A percentile compares a stretch with the other conserved stretches of the same genome.
Conservation (phyloP, 257 asterid species). For the Fraxinus quadrangulata region DNA sequence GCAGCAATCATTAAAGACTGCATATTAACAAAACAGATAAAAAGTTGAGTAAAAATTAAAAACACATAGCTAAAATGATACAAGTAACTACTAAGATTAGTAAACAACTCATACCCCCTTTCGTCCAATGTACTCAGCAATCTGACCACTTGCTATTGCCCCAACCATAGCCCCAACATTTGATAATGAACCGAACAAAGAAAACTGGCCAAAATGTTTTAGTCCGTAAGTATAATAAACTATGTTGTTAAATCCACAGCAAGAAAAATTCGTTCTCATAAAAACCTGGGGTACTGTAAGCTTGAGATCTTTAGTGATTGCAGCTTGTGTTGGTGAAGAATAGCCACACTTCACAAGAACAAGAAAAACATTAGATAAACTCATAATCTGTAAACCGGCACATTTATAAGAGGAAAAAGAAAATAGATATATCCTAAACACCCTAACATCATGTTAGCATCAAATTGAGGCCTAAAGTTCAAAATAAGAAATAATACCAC, state of each 20-base stretch:
- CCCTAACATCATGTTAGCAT: background rate
- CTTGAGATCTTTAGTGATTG: slow-evolving; percentile 57
- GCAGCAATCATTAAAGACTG: slow-evolving; percentile 62
- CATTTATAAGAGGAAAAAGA: background rate
- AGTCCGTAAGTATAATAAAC: slow-evolving; percentile 5
- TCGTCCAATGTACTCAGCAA: slow-evolving; percentile 85
- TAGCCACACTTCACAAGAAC: slow-evolving; percentile 53
- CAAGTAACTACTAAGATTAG: slow-evolving; percentile 11
- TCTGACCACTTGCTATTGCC: slow-evolving; percentile 96
- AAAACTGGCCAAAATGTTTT: slow-evolving; percentile 58
- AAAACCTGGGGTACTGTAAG: slow-evolving; percentile 77
- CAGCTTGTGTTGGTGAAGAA: slow-evolving; percentile 79
- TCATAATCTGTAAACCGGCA: background rate
- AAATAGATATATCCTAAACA: background rate
- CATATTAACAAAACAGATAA: slow-evolving; percentile 17
- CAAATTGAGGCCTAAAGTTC: background rate
- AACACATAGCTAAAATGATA: background rate
- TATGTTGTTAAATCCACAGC: background rate
- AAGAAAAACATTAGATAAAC: slow-evolving; percentile 14
- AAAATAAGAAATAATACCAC: background rate
- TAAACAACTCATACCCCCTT: slow-evolving; percentile 39
- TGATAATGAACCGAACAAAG: slow-evolving; percentile 83
- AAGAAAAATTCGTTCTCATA: slow-evolving; percentile 9
- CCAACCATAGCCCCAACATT: slow-evolving; percentile 99
- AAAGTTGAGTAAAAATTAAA: background rate